Conservation (phyloP, 176 grass and related monocot genomes). For the Carex scoparia region DNA sequence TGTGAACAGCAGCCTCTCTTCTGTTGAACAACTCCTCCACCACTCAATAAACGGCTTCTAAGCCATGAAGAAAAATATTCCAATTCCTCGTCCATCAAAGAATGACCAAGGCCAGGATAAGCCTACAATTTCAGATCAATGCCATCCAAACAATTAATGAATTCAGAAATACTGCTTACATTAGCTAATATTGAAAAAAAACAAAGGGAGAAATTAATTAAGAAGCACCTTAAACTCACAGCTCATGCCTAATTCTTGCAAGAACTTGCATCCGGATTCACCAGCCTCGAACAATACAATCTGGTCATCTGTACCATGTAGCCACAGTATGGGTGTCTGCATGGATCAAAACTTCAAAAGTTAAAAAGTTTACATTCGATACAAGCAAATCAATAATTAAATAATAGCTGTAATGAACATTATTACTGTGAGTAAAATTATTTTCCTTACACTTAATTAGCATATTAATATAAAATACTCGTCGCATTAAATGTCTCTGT, state of each 20-base stretch:
- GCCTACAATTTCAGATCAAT: conserved; percentile 17
- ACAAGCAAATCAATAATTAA: not conserved
- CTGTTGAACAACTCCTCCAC: conserved; percentile 20
- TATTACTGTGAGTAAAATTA: not conserved
- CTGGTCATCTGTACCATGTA: conserved; percentile 30
- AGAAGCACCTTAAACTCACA: conserved; percentile 27
- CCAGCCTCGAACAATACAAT: conserved; percentile 24
- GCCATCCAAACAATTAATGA: not conserved
- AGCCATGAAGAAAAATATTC: conserved; percentile 35
- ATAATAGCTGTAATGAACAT: not conserved
- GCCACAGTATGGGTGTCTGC: conserved; percentile 31
- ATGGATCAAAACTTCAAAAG: not conserved
- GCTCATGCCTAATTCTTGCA: conserved; percentile 31
- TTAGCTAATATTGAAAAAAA: conserved; percentile 7
- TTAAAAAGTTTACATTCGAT: not conserved
- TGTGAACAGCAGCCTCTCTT: conserved; percentile 22
- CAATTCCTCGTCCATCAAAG: conserved; percentile 30
- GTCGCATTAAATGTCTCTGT: not conserved
- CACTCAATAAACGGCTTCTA: conserved; percentile 22
- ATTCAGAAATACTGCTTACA: not conserved
- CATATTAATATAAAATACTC: not conserved
- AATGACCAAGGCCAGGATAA: conserved; percentile 31
- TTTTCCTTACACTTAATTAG: not conserved
- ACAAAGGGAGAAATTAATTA: not conserved
- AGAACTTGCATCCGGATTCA: conserved; percentile 23